These are phyloP conservation scores for Alternaria sp. DNA, from an alignment of 2,329 filamentous ascomycete species.

Conservation along the genomic window DNA sequence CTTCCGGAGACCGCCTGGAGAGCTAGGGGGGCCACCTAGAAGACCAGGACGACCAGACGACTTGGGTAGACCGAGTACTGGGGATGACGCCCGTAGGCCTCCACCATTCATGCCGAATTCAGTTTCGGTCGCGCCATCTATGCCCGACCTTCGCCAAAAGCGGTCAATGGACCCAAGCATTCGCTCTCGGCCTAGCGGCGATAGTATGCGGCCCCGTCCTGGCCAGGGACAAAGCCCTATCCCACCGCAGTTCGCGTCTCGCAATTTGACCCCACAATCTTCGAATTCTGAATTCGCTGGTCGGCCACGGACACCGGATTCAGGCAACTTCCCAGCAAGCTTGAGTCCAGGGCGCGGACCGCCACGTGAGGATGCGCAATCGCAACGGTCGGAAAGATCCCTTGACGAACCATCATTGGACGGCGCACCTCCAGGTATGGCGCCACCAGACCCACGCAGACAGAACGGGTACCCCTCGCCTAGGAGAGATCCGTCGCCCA, in stretches of 20 bases:
- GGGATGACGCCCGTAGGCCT: slow-evolving; percentile 38
- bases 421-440: slow-evolving; percentile 21
- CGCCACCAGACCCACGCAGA: slow-evolving; percentile 35
- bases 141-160: slow-evolving; percentile 38
- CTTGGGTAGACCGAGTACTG: slow-evolving; percentile 35
- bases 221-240: slow-evolving; percentile 40
- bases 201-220: slow-evolving; percentile 43
- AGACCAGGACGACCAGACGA: slow-evolving; percentile 29
- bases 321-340: slow-evolving; percentile 28
- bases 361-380: slow-evolving; percentile 38
- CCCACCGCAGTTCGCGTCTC: slow-evolving; percentile 34
- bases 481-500: slow-evolving; percentile 41
- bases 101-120: slow-evolving; percentile 28
- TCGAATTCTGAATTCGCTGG: slow-evolving; percentile 46
- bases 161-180: slow-evolving; percentile 45
- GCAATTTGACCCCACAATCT: slow-evolving; percentile 49
- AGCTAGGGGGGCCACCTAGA: slow-evolving; percentile 26
- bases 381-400: slow-evolving; percentile 38
- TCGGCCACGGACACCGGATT: slow-evolving; percentile 43
- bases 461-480: slow-evolving; percentile 37
- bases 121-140: slow-evolving; percentile 29
- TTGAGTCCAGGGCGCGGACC: slow-evolving; percentile 36
- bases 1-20: slow-evolving; percentile 31
- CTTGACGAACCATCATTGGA: slow-evolving; percentile 36
- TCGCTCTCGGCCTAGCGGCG: slow-evolving; percentile 43